These are phyloP conservation scores for Septoria petroselini DNA, from an alignment of 2,329 filamentous ascomycete genomes.

Conservation along the genomic window DNA sequence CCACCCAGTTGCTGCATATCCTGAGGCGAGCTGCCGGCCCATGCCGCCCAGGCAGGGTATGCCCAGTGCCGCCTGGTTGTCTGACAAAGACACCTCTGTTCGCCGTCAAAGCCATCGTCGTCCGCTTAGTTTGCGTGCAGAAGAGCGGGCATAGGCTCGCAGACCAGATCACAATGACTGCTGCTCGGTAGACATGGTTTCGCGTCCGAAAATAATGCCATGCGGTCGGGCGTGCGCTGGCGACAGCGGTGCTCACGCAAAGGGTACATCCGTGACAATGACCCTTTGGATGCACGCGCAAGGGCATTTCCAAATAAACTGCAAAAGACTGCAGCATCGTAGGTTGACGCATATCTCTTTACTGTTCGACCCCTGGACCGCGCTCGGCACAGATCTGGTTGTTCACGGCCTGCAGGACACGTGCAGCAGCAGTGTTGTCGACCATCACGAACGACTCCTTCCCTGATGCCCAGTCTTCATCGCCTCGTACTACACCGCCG, in stretches of 20 bases:
- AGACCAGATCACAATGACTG: constrained; percentile 23
- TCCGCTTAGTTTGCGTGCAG: constrained; percentile 27
- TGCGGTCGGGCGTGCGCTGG: constrained; percentile 32
- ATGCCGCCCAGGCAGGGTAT: constrained; percentile 25
- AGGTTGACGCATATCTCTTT: constrained; percentile 21
- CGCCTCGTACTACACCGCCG: constrained; percentile 29
- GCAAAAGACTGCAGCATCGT: constrained; percentile 28
- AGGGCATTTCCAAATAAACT: constrained; percentile 29
- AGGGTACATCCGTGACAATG: constrained; percentile 32
- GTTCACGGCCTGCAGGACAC: constrained; percentile 13
- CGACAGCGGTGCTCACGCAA: constrained; percentile 27
- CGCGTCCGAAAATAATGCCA: constrained; percentile 26
- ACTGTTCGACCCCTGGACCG: constrained; percentile 16
- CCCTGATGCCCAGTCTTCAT: constrained; percentile 21
- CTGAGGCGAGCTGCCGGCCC: constrained; percentile 19
- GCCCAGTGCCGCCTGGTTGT: constrained; percentile 18
- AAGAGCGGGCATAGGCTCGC: constrained; percentile 22
- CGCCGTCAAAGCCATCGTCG: constrained; percentile 23
- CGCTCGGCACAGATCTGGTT: constrained; percentile 8
- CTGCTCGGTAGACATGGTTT: constrained; percentile 21
- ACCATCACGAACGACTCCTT: constrained; percentile 23
- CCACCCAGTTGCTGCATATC: constrained; percentile 21
- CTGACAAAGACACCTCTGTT: constrained; percentile 28
- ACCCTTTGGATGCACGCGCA: constrained; percentile 27
- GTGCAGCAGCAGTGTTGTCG: constrained; percentile 21